These are phyloP conservation scores for Amniculicola lignicola DNA, from an alignment of 495 filamentous ascomycete species.

Conservation along the genomic window DNA sequence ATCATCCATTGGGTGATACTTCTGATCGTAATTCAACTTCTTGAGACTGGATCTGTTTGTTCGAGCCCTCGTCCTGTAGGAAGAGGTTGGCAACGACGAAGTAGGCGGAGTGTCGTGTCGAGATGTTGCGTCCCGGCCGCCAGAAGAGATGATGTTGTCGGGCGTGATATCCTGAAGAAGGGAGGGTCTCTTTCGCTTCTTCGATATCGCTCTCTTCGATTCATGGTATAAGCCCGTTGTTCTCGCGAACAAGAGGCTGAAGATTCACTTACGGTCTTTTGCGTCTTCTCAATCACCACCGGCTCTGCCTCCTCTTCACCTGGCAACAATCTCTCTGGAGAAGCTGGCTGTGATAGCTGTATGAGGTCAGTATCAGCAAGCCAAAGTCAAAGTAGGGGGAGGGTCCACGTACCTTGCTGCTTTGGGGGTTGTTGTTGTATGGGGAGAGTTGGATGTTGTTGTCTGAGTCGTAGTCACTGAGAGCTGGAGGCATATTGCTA, in stretches of 20 bases:
- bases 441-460: background rate
- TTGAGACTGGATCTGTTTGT: background rate
- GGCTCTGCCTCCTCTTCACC: too few species aligned
- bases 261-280: too few species aligned
- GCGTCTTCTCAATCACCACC: too few species aligned
- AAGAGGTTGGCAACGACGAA: constrained; percentile 1
- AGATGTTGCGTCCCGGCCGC: constrained; percentile 3
- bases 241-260: too few species aligned
- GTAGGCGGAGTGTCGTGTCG: background rate
- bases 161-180: constrained; percentile 11
- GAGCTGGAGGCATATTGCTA: constrained; percentile 25
- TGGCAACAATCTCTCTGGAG: too few species aligned
- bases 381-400: too few species aligned
- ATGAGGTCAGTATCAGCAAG: too few species aligned
- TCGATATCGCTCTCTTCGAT: too few species aligned
- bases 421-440: too few species aligned
- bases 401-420: too few species aligned
- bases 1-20: constrained; percentile 42
- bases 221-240: too few species aligned
- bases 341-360: too few species aligned
- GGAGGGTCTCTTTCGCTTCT: background rate
- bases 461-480: constrained; percentile 20
- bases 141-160: constrained; percentile 25
- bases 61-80: constrained; percentile 13
- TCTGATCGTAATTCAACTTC: constrained; percentile 35